These are phyloP conservation scores for Pichia thaimueangensis DNA, from an alignment of 805 yeast species.

Conservation along the genomic window DNA sequence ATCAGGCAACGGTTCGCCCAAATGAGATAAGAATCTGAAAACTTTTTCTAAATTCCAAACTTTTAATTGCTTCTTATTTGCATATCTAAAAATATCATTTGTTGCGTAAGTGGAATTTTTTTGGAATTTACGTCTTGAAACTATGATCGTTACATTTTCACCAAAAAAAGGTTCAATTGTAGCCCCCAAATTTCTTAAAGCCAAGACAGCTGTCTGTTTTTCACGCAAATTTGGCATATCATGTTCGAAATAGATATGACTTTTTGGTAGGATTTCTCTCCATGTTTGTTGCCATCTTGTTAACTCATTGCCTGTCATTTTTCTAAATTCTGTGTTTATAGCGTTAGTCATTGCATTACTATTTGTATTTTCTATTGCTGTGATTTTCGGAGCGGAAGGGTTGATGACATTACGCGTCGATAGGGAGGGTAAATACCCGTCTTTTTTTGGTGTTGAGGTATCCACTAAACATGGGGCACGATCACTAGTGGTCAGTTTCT, in stretches of 20 bases:
- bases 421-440: conserved; percentile 12
- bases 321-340: conserved; percentile 15
- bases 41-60: conserved; percentile 89
- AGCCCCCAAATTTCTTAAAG: conserved; percentile 45
- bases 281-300: conserved; percentile 55
- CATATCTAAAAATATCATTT: conserved; percentile 63
- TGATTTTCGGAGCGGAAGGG: conserved; percentile 4
- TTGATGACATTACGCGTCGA: conserved; percentile 3
- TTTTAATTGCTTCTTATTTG: conserved; percentile 55
- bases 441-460: conserved; percentile 18
- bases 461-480: conserved; percentile 8
- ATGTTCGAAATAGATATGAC: conserved; percentile 52
- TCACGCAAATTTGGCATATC: conserved; percentile 33
- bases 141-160: conserved; percentile 64
- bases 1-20: conserved; percentile 38
- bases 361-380: not conserved
- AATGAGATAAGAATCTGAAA: conserved; percentile 63
- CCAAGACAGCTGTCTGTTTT: conserved; percentile 28
- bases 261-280: conserved; percentile 50
- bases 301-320: conserved; percentile 36
- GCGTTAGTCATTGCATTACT: not conserved
- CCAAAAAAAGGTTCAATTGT: conserved; percentile 54
- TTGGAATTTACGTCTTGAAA: conserved; percentile 54
- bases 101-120: conserved; percentile 36
- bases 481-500: conserved; percentile 10